Conservation (phyloP, 768 basidiomycete species). For the Termitomyces sp. region DNA sequence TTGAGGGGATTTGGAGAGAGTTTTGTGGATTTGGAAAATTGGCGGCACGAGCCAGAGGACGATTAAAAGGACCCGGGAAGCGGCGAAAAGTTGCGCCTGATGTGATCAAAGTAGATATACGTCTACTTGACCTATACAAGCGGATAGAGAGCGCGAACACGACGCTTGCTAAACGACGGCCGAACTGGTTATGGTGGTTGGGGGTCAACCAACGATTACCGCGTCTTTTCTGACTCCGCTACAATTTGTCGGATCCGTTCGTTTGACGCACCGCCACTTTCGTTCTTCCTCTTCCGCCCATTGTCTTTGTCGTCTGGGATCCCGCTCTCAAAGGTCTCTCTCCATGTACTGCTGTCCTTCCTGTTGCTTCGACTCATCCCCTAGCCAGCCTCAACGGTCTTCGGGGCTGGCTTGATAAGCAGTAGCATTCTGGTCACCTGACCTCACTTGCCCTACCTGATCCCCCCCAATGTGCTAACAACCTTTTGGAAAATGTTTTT, state of each 20-base stretch:
- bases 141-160: conserved; percentile 21
- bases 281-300: neutral
- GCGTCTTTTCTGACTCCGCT: conserved; percentile 41
- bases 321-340: neutral
- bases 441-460: neutral
- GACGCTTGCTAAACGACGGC: conserved; percentile 23
- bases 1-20: conserved; percentile 25
- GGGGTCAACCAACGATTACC: conserved; percentile 44
- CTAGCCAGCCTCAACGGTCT: neutral
- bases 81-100: conserved; percentile 18
- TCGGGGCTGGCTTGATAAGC: neutral
- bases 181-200: conserved; percentile 39
- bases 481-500: neutral
- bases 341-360: too few species aligned
- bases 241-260: conserved; percentile 33
- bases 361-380: neutral
- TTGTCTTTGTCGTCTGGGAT: too few species aligned
- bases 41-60: conserved; percentile 22
- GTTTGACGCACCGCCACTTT: conserved; percentile 10
- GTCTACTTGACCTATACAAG: conserved; percentile 19
- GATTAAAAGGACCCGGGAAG: conserved; percentile 26
- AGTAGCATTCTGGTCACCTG: neutral
- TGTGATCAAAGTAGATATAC: conserved; percentile 12
- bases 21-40: conserved; percentile 27
- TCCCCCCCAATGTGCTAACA: neutral